phyloP scores from a whole-genome alignment of 177 flowering plant species.

The Vitis hybrid region DNA sequence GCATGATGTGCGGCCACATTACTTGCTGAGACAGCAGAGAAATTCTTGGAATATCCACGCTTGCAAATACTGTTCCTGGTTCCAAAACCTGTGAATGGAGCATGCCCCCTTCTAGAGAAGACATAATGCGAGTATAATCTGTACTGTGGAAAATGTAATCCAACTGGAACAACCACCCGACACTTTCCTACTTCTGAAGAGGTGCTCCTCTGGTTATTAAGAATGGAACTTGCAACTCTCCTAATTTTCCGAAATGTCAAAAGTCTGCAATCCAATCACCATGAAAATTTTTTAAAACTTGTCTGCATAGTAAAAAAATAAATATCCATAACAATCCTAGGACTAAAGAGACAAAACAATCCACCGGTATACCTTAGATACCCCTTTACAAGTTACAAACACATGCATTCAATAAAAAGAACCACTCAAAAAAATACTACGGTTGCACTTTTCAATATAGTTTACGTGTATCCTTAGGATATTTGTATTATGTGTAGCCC shows the following conservation, averaged over 20 bases:
- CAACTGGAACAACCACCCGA: constrained; percentile 14
- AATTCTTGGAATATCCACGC: constrained; percentile 13
- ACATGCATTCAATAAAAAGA: too few relatives aligned
- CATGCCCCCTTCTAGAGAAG: constrained; percentile 12
- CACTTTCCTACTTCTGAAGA: constrained; percentile 16
- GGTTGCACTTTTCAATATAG: too few relatives aligned
- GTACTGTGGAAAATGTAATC: constrained; percentile 13
- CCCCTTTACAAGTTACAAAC: too few relatives aligned
- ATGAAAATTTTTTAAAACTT: not conserved
- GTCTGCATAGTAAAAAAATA: too few relatives aligned
- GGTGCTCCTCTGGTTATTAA: constrained; percentile 7
- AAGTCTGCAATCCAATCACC: constrained; percentile 25
- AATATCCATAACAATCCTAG: too few relatives aligned
- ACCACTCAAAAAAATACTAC: too few relatives aligned
- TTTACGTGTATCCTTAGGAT: too few relatives aligned
- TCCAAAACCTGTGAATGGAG: constrained; percentile 6
- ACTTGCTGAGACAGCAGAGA: constrained; percentile 20
- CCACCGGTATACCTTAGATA: too few relatives aligned
- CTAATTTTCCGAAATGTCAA: constrained; percentile 22
- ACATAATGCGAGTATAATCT: constrained; percentile 14
- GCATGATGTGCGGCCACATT: constrained; percentile 24
- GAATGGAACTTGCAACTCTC: constrained; percentile 17
- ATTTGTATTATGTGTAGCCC: too few relatives aligned
- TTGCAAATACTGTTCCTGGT: not conserved
- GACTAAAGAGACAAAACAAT: too few relatives aligned